phyloP scores from a whole-genome alignment of 163 green algal species.

The Volvox carteri region DNA sequence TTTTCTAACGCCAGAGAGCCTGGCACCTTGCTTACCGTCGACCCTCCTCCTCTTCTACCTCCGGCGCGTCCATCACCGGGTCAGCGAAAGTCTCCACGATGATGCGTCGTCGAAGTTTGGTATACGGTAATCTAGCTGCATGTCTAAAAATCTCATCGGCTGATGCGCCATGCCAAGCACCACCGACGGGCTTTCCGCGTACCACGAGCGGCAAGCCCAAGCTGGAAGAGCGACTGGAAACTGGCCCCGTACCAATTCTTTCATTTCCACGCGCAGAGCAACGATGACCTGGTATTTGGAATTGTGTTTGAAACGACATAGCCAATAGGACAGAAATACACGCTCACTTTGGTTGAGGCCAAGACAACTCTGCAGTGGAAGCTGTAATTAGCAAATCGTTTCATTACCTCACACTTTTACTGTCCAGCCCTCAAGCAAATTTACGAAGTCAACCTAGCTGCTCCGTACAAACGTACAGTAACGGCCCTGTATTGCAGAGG shows the following conservation, averaged over 20 bases:
- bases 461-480: too few species aligned
- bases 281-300: background rate
- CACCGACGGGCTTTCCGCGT: background rate
- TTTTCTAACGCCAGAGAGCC: background rate
- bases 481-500: too few species aligned
- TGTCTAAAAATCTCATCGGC: too few species aligned
- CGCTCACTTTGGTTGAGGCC: too few species aligned
- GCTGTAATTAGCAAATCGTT: too few species aligned
- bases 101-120: background rate
- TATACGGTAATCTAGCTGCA: too few species aligned
- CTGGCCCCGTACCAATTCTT: background rate
- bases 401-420: too few species aligned
- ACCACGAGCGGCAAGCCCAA: background rate
- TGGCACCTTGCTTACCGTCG: constrained; percentile 7
- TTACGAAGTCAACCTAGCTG: too few species aligned
- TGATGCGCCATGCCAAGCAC: background rate
- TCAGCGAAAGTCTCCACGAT: constrained; percentile 36
- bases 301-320: background rate
- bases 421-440: too few species aligned
- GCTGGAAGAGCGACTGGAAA: background rate
- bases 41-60: constrained; percentile 32
- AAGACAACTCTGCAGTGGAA: too few species aligned
- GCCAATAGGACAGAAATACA: too few species aligned
- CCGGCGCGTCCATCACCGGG: constrained; percentile 45
- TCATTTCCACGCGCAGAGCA: background rate